phyloP scores from a whole-genome alignment of 257 asterid genomes.

The Nicotiana knightiana region DNA sequence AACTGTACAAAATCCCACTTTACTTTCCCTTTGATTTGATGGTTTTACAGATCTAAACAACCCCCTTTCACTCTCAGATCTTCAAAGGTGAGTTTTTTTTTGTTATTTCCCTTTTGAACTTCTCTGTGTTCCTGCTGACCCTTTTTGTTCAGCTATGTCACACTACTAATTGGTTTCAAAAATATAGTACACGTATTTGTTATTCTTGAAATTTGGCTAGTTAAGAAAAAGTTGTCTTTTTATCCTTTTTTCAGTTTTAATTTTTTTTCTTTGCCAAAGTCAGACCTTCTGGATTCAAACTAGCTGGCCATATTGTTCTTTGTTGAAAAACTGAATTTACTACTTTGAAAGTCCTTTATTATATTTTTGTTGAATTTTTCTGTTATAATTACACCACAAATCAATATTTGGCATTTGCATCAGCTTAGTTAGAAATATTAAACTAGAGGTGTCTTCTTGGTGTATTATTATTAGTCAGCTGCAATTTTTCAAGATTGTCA shows the following conservation, averaged over 20 bases:
- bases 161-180: not conserved
- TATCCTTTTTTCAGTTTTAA: not conserved
- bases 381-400: constrained; percentile 1
- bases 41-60: constrained; percentile 61
- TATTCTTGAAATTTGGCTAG: not conserved
- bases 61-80: constrained; percentile 51
- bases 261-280: constrained; percentile 22
- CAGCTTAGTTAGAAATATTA: not conserved
- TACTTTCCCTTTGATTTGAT: constrained; percentile 27
- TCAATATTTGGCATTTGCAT: not conserved
- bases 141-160: not conserved
- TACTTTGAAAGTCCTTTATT: constrained; percentile 20
- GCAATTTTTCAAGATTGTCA: not conserved
- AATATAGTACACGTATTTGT: not conserved
- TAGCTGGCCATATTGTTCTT: constrained; percentile 26
- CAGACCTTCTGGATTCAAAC: constrained; percentile 47
- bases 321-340: constrained; percentile 33
- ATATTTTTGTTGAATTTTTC: constrained; percentile 30
- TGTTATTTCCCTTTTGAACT: not conserved
- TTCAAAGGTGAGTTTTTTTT: constrained; percentile 38
- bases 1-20: not conserved
- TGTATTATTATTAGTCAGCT: not conserved
- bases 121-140: not conserved
- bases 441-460: not conserved
- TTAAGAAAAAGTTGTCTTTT: not conserved